phyloP scores from a whole-genome alignment of 176 grass and related monocot genomes.

The Saccharum spontaneum region DNA sequence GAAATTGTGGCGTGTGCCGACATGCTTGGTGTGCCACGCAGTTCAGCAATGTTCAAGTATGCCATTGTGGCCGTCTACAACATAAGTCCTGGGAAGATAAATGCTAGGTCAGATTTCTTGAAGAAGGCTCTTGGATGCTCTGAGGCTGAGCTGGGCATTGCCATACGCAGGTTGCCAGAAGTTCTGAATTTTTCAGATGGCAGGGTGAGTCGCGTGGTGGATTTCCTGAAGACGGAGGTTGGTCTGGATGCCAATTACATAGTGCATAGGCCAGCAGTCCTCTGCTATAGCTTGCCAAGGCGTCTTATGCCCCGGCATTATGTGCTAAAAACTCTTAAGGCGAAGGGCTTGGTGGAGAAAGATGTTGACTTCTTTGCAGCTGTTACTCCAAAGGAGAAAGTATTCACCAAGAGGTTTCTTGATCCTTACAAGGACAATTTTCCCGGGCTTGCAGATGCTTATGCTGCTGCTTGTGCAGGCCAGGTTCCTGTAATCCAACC shows the following conservation, averaged over 20 bases:
- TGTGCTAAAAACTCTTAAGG: constrained; percentile 35
- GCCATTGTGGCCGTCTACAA: neutral
- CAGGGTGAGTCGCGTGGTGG: constrained; percentile 8
- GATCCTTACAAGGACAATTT: neutral
- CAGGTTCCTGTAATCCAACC: neutral
- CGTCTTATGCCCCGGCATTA: constrained; percentile 38
- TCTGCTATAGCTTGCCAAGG: constrained; percentile 32
- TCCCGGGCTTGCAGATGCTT: constrained; percentile 34
- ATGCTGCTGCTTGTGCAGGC: constrained; percentile 22
- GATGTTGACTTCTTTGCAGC: neutral
- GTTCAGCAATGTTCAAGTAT: neutral
- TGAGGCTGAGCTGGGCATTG: constrained; percentile 17
- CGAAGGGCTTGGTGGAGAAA: constrained; percentile 33
- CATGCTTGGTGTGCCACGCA: neutral
- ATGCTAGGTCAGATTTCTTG: constrained; percentile 12
- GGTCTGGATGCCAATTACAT: constrained; percentile 23
- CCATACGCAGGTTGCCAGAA: constrained; percentile 2
- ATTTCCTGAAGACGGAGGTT: constrained; percentile 41
- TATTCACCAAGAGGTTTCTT: constrained; percentile 29
- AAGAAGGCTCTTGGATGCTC: constrained; percentile 46
- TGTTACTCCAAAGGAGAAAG: rapidly evolving
- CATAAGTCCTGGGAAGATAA: neutral
- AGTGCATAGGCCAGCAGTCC: neutral
- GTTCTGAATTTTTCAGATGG: constrained; percentile 8
- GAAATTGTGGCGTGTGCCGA: neutral